Evolutionary conservation across 2,329 filamentous ascomycete genomes (phyloP), one percentile per base, ranked within the genome.

Genomic region (Clonostachys rosea): DNA sequence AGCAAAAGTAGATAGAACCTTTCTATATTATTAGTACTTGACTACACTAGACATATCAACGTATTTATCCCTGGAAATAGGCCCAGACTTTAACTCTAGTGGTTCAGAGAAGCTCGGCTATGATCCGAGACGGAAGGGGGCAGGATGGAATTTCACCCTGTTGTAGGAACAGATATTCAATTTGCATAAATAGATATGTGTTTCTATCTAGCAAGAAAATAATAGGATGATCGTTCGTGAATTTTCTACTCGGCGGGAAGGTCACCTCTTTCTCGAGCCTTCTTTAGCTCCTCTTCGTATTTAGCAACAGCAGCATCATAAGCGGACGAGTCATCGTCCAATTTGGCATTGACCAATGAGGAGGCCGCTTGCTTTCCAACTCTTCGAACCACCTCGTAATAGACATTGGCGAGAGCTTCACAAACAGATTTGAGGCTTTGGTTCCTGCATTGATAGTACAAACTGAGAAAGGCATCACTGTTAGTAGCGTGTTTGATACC

Each of bases 331-430:
- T 16, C 17, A 24, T 34, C 20, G 7, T 42, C 45, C n/a, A 41
- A 5, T 34, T 18, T 16, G 13, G 12, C n/a, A 20, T 47, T 34
- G 40, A 5, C 34, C 17, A 43, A n/a, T 13, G 40, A 6, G 2
- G 30, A n/a, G 3, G 45, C 35, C 7, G 16, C 24, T 17, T 35
- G n/a, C 18, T 45, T 45, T 13, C 62, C 62, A 40, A 65, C 64
- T 1, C 53, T 54, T 24, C 59, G 49, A 24, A 65, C 62, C 13
- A 59, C 62, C 24, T 57, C 48, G 51, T 65, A 62, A 48, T 65
- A 65, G 5, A 65, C 60, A 18, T 63, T 56, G 13, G 61, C 62
- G 16, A 63, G 51, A 2, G 54, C 57, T 34, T 53, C 51, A 51
- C 63, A 65, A 16, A 58, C 47, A 11, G 42, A 45, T 10, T 39